A percentile compares a stretch with the other conserved stretches of the same genome.
phyloP scores from a whole-genome alignment of 371 early-diverging fungal genomes.

The Dentiscutata heterogama region DNA sequence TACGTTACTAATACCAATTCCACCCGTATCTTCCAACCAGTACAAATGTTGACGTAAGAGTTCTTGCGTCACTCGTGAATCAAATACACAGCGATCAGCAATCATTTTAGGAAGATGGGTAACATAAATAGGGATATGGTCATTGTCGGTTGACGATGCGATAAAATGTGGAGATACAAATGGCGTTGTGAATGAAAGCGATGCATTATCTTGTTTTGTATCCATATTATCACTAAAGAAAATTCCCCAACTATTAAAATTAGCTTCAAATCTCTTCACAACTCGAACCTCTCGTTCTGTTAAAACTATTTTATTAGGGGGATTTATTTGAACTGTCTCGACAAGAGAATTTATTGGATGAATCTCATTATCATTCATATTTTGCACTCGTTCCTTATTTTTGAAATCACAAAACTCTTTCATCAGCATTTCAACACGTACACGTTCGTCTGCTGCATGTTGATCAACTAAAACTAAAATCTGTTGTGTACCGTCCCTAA shows the following conservation, averaged over 20 bases:
- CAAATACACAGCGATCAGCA: slow-evolving; percentile 68
- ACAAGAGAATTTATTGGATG: slow-evolving; percentile 42
- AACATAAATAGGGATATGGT: slow-evolving; percentile 51
- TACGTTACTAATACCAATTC: slow-evolving; percentile 14
- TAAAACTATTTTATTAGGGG: slow-evolving; percentile 60
- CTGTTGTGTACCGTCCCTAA: neutral
- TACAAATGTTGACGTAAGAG: slow-evolving; percentile 64
- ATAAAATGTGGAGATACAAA: slow-evolving; percentile 14
- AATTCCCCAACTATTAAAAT: slow-evolving; percentile 72
- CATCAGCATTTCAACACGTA: slow-evolving; percentile 71
- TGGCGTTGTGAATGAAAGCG: slow-evolving; percentile 19
- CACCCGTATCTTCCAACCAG: slow-evolving; percentile 54
- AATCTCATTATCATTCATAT: neutral
- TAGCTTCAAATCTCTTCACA: slow-evolving; percentile 48
- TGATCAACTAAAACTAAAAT: slow-evolving; percentile 78
- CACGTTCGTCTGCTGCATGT: slow-evolving; percentile 89
- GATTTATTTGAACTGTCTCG: slow-evolving; percentile 61
- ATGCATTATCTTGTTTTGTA: slow-evolving; percentile 48
- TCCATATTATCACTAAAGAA: slow-evolving; percentile 47
- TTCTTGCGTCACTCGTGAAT: slow-evolving; percentile 61
- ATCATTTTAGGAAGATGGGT: slow-evolving; percentile 65
- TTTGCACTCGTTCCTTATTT: neutral
- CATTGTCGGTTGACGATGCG: neutral
- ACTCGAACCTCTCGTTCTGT: slow-evolving; percentile 55
- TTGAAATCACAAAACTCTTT: slow-evolving; percentile 50